Evolutionary conservation across 2,329 filamentous ascomycete genomes (phyloP).

Genomic region (Diaporthe destruens): DNA sequence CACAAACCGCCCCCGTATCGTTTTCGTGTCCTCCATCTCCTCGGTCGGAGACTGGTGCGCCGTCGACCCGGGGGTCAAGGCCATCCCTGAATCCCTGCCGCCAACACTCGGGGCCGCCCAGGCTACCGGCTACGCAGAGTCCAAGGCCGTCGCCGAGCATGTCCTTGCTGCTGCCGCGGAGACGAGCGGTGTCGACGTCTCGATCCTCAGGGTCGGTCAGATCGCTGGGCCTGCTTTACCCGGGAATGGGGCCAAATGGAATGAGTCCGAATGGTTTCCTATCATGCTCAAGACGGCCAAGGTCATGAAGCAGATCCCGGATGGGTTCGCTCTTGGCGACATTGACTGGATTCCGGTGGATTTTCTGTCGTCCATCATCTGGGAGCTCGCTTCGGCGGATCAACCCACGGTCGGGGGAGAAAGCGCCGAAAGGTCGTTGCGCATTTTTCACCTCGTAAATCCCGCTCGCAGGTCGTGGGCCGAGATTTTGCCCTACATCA

Average conservation of each 20-base stretch:
- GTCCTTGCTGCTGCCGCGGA: slow-evolving; percentile 39
- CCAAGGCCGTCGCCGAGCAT: slow-evolving; percentile 42
- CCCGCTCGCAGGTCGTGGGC: slow-evolving; percentile 24
- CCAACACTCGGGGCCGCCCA: slow-evolving; percentile 32
- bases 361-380: slow-evolving; percentile 39
- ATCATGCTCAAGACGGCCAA: slow-evolving; percentile 42
- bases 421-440: neutral
- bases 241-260: slow-evolving; percentile 41
- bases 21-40: slow-evolving; percentile 45
- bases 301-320: slow-evolving; percentile 42
- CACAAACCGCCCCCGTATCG: slow-evolving; percentile 30
- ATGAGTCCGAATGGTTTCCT: slow-evolving; percentile 44
- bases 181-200: slow-evolving; percentile 12
- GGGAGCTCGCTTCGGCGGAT: slow-evolving; percentile 38
- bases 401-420: no score
- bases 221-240: slow-evolving; percentile 41
- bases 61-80: neutral
- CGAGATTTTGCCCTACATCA: slow-evolving; percentile 2
- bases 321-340: slow-evolving; percentile 19
- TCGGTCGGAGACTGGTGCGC: slow-evolving; percentile 40
- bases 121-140: slow-evolving; percentile 43
- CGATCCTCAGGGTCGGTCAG: slow-evolving; percentile 44
- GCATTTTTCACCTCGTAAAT: slow-evolving; percentile 27
- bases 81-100: slow-evolving; percentile 38
- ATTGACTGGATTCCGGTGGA: slow-evolving; percentile 45